Conservation (phyloP, 106 monocot species). For the Platanthera zijinensis region DNA sequence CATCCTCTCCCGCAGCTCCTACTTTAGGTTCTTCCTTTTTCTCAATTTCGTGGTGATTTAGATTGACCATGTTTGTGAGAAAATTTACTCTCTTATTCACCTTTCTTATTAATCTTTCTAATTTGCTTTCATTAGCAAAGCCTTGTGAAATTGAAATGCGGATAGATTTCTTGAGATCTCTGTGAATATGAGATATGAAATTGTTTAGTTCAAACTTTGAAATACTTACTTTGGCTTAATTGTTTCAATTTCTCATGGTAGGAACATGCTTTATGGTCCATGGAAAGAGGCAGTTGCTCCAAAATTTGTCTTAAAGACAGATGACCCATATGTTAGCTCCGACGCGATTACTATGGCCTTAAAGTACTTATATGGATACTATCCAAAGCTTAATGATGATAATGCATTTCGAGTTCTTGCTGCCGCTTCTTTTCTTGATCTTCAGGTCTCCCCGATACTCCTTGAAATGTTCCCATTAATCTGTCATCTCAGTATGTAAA, state of each 20-base stretch:
- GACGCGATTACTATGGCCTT: slow-evolving; percentile 74
- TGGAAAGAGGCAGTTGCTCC: slow-evolving; percentile 94
- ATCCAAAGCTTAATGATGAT: slow-evolving; percentile 82
- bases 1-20: slow-evolving; percentile 90
- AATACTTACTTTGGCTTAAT: background rate
- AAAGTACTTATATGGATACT: slow-evolving; percentile 88
- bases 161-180: no score
- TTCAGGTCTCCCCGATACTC: slow-evolving; percentile 53
- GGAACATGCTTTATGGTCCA: slow-evolving; percentile 98
- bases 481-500: background rate
- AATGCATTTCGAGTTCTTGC: slow-evolving; percentile 97
- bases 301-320: slow-evolving; percentile 64
- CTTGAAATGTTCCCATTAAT: background rate
- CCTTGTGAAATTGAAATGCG: no score
- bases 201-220: no score
- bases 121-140: no score
- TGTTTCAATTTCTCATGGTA: slow-evolving; percentile 13
- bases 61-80: background rate
- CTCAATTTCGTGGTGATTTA: background rate
- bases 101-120: no score
- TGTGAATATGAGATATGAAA: no score
- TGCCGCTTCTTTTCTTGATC: slow-evolving; percentile 92
- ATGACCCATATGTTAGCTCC: slow-evolving; percentile 81
- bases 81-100: background rate
- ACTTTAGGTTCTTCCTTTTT: slow-evolving; percentile 58